phyloP scores from a whole-genome alignment of 1,284 basidiomycete genomes.

The Tilletia walkeri region DNA sequence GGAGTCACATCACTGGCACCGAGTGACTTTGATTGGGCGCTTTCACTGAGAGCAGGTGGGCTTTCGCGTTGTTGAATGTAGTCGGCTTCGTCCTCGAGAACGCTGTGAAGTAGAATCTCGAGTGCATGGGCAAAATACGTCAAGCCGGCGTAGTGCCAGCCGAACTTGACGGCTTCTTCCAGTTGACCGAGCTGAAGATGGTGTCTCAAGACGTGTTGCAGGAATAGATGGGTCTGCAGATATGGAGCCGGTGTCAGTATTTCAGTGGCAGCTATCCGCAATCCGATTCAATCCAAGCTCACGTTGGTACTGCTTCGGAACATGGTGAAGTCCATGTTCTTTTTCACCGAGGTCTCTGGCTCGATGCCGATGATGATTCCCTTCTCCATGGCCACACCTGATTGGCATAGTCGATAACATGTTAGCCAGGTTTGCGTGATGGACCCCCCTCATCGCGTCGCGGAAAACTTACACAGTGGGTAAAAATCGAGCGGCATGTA shows the following conservation, averaged over 20 bases:
- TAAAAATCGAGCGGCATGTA: constrained; percentile 89
- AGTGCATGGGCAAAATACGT: constrained; percentile 92
- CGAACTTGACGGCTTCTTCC: constrained; percentile 72
- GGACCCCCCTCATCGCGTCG: background rate
- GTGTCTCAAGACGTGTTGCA: constrained; percentile 84
- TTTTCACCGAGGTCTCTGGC: constrained; percentile 74
- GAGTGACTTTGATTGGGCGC: background rate
- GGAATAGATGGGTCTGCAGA: constrained; percentile 80
- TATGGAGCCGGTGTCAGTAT: background rate
- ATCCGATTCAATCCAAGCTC: constrained; percentile 46
- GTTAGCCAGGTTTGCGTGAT: background rate
- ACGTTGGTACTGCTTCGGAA: constrained; percentile 89
- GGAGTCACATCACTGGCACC: background rate
- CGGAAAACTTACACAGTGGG: constrained; percentile 72
- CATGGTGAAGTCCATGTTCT: constrained; percentile 81
- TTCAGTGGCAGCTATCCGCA: background rate
- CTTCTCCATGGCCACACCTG: constrained; percentile 88
- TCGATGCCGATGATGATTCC: constrained; percentile 97
- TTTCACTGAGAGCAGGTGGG: background rate
- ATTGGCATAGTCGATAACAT: background rate
- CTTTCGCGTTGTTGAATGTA: constrained; percentile 19
- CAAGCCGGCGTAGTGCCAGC: constrained; percentile 78
- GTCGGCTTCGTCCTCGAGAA: constrained; percentile 83
- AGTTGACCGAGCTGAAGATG: constrained; percentile 63
- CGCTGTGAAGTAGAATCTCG: constrained; percentile 88